phyloP scores from a whole-genome alignment of 108 stramenopile species.

The Nitzschia inconspicua region DNA sequence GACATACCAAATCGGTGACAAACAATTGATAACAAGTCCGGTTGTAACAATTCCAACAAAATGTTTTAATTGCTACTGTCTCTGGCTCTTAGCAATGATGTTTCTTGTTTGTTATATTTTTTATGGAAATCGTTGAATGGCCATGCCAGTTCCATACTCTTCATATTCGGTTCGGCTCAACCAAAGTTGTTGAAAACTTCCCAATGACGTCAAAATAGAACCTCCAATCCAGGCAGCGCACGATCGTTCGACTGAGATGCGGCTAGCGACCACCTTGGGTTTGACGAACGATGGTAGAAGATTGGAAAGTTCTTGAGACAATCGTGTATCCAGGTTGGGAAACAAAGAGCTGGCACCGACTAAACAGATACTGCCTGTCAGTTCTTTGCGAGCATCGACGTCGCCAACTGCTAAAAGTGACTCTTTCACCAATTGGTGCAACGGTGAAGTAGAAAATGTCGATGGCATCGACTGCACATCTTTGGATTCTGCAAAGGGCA shows the following conservation, averaged over 20 bases:
- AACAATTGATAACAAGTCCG: too few species aligned
- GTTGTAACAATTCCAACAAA: too few species aligned
- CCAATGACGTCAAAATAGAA: conserved; percentile 90
- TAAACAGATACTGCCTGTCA: conserved; percentile 66
- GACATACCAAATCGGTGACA: too few species aligned
- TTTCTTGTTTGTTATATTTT: too few species aligned
- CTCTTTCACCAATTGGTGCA: conserved; percentile 65
- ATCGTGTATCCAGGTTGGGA: conserved; percentile 60
- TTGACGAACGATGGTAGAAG: conserved; percentile 58
- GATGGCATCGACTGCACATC: not conserved
- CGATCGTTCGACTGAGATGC: conserved; percentile 66
- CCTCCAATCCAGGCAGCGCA: conserved; percentile 93
- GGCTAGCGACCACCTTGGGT: conserved; percentile 64
- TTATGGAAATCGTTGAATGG: conserved; percentile 70
- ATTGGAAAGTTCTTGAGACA: conserved; percentile 59
- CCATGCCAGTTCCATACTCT: conserved; percentile 84
- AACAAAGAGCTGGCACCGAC: conserved; percentile 67
- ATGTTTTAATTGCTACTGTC: too few species aligned
- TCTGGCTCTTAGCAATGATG: too few species aligned
- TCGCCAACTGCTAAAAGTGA: conserved; percentile 74
- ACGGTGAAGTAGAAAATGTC: conserved; percentile 28
- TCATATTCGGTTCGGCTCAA: conserved; percentile 89
- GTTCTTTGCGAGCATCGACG: conserved; percentile 79
- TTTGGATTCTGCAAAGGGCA: conserved; percentile 39
- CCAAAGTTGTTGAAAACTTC: conserved; percentile 98